phyloP scores from a whole-genome alignment of 257 asterid genomes.

The Thymus quinquecostatus region DNA sequence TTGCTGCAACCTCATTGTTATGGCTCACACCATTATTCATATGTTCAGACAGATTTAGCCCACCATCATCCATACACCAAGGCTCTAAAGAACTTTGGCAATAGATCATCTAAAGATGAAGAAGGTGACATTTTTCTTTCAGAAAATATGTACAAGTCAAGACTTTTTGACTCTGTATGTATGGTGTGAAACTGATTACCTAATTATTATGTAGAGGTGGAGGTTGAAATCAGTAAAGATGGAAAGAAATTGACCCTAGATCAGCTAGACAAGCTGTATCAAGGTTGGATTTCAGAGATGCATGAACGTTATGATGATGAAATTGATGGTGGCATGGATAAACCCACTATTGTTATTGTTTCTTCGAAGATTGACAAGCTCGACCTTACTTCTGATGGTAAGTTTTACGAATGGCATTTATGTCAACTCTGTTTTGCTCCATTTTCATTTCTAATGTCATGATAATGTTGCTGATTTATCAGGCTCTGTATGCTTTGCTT shows the following conservation, averaged over 20 bases:
- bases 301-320: conserved; percentile 64
- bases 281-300: conserved; percentile 65
- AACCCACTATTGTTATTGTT: conserved; percentile 45
- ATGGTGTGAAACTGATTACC: not conserved
- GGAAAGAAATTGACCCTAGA: conserved; percentile 47
- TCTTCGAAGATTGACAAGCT: conserved; percentile 51
- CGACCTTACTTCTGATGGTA: conserved; percentile 60
- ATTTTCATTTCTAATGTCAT: not conserved
- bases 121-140: conserved; percentile 38
- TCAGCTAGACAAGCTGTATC: conserved; percentile 61
- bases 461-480: not conserved
- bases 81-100: conserved; percentile 68
- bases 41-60: conserved; percentile 68
- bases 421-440: not conserved
- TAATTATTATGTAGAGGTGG: conserved; percentile 44
- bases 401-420: conserved; percentile 3
- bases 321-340: conserved; percentile 54
- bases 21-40: conserved; percentile 14
- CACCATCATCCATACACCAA: conserved; percentile 63
- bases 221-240: conserved; percentile 44
- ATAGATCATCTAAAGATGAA: conserved; percentile 43
- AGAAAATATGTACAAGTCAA: not conserved
- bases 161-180: not conserved
- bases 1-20: not conserved
- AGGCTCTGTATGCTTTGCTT: not conserved